Percentiles rank a stretch among this genome's conserved stretches.
Conservation (phyloP, 805 yeast genomes). For the Candida easanensis region DNA sequence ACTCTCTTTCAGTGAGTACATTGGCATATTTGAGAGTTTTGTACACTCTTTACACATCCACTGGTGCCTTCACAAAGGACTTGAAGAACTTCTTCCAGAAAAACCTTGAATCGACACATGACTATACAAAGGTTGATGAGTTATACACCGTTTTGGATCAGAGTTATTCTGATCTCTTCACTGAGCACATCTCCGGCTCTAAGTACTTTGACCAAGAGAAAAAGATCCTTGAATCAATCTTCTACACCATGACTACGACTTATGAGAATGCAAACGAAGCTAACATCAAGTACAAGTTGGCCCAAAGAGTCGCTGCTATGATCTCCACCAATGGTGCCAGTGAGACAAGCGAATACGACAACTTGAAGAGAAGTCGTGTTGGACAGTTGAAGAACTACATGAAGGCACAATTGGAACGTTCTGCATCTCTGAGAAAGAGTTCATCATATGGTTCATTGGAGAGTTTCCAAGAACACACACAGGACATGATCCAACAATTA, state of each 20-base stretch:
- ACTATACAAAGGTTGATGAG: slow-evolving; percentile 36
- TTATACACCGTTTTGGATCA: slow-evolving; percentile 60
- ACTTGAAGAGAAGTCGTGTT: slow-evolving; percentile 36
- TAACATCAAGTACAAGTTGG: slow-evolving; percentile 31
- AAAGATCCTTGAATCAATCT: slow-evolving; percentile 51
- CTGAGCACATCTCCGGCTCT: slow-evolving; percentile 62
- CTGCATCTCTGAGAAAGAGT: slow-evolving; percentile 1
- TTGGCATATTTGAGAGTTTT: slow-evolving; percentile 75
- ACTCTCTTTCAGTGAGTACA: slow-evolving; percentile 59
- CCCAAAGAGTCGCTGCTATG: slow-evolving; percentile 12
- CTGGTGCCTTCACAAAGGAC: slow-evolving; percentile 59
- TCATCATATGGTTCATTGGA: neutral
- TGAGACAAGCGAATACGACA: slow-evolving; percentile 28
- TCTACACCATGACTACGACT: slow-evolving; percentile 30
- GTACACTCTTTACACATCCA: slow-evolving; percentile 58
- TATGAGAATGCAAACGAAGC: slow-evolving; percentile 33
- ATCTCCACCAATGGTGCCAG: slow-evolving; percentile 4
- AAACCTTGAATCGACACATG: slow-evolving; percentile 38
- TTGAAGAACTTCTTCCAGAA: slow-evolving; percentile 55
- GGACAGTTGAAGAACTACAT: slow-evolving; percentile 56
- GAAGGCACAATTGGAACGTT: slow-evolving; percentile 43
- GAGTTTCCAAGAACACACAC: slow-evolving; percentile 12
- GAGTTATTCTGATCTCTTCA: slow-evolving; percentile 68
- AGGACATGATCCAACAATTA: slow-evolving; percentile 24
- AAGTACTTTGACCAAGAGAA: slow-evolving; percentile 71